Percentiles rank a stretch among this genome's conserved stretches.
Conservation (phyloP, 1,284 basidiomycete species). For the Hypsizygus ulmarius region DNA sequence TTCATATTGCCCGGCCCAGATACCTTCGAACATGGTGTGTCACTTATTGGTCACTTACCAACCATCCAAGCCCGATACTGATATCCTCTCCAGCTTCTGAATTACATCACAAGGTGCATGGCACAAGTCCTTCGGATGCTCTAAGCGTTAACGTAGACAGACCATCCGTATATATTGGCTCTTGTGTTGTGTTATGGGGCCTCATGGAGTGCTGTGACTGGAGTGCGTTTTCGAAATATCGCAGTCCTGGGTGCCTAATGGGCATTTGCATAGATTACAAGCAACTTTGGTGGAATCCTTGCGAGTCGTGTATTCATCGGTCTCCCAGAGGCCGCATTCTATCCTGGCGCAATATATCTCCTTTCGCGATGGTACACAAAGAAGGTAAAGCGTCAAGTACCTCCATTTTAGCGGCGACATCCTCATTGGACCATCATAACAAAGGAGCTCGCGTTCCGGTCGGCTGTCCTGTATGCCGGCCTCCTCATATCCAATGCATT, state of each 20-base stretch:
- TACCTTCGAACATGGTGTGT: slow-evolving; percentile 64
- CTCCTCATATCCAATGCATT: slow-evolving; percentile 77
- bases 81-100: slow-evolving; percentile 41
- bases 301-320: slow-evolving; percentile 61
- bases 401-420: background rate
- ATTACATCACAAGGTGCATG: slow-evolving; percentile 50
- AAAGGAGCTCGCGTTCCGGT: slow-evolving; percentile 66
- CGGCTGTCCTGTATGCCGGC: slow-evolving; percentile 68
- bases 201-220: slow-evolving; percentile 59
- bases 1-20: slow-evolving; percentile 59
- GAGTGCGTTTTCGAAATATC: slow-evolving; percentile 35
- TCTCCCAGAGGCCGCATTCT: slow-evolving; percentile 65
- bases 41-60: slow-evolving; percentile 12
- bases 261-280: slow-evolving; percentile 48
- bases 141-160: slow-evolving; percentile 27
- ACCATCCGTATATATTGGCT: slow-evolving; percentile 61
- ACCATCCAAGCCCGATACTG: background rate
- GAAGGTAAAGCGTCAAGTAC: slow-evolving; percentile 33
- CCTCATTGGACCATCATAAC: background rate
- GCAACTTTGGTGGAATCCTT: slow-evolving; percentile 55
- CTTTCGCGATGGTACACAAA: slow-evolving; percentile 67
- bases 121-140: background rate
- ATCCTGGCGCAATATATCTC: slow-evolving; percentile 60
- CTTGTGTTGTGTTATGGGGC: slow-evolving; percentile 62
- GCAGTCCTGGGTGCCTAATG: background rate